These are phyloP conservation scores for Clonostachys solani DNA, from an alignment of 2,329 filamentous ascomycete genomes.

Conservation along the genomic window DNA sequence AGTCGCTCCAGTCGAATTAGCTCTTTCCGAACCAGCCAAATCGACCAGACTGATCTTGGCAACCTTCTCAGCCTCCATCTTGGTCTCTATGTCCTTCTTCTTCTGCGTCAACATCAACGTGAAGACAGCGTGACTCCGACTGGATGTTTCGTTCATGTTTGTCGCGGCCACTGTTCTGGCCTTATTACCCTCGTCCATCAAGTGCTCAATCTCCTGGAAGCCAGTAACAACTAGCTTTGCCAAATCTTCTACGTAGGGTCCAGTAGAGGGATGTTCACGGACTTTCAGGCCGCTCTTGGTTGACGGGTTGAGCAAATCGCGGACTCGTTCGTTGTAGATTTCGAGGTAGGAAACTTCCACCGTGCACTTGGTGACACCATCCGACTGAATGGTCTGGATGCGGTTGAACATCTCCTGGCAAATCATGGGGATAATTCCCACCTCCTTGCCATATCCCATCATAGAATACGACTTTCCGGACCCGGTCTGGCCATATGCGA, in stretches of 20 bases:
- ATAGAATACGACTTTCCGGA: slow-evolving; percentile 99
- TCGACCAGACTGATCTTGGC: slow-evolving; percentile 98
- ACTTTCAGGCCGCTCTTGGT: slow-evolving; percentile 97
- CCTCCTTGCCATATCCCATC: slow-evolving; percentile 98
- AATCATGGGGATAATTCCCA: slow-evolving; percentile 94
- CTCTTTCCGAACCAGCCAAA: slow-evolving; percentile 94
- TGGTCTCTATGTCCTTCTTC: slow-evolving; percentile 83
- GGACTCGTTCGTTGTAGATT: slow-evolving; percentile 97
- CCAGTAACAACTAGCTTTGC: slow-evolving; percentile 91
- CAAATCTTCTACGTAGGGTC: slow-evolving; percentile 96
- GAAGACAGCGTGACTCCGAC: slow-evolving; percentile 96
- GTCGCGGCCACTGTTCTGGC: slow-evolving; percentile 95
- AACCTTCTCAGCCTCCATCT: slow-evolving; percentile 96
- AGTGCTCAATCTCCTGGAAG: slow-evolving; percentile 90
- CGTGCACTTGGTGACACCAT: slow-evolving; percentile 79
- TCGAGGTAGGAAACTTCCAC: slow-evolving; percentile 98
- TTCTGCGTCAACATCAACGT: slow-evolving; percentile 95
- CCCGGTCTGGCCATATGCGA: slow-evolving; percentile 96
- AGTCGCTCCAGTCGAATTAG: slow-evolving; percentile 93
- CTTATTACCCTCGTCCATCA: slow-evolving; percentile 99
- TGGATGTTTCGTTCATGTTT: slow-evolving; percentile 99
- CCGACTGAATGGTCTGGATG: slow-evolving; percentile 65
- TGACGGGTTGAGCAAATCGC: slow-evolving; percentile 89
- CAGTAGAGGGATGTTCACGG: slow-evolving; percentile 94
- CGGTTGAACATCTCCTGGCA: slow-evolving; percentile 96